Conservation (phyloP, 441 rosid species). For the Manihot esculenta region DNA sequence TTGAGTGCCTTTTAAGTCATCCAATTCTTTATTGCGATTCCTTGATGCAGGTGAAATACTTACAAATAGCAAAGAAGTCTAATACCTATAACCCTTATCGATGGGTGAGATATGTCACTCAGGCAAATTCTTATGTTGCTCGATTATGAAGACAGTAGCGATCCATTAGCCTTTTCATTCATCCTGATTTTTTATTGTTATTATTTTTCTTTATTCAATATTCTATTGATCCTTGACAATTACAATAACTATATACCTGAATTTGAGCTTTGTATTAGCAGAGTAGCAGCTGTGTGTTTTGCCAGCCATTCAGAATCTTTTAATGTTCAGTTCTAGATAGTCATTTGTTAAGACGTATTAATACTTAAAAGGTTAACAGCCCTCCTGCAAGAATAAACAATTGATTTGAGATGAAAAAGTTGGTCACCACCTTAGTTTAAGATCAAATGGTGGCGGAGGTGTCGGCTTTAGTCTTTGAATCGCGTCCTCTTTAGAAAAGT, state of each 20-base stretch:
- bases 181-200: background rate
- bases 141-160: slow-evolving; percentile 43
- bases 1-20: slow-evolving; percentile 7
- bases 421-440: too few species aligned
- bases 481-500: too few species aligned
- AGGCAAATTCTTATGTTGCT: slow-evolving; percentile 96
- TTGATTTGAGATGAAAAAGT: background rate
- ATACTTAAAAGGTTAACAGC: too few species aligned
- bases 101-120: slow-evolving; percentile 97
- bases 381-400: background rate
- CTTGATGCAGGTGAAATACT: slow-evolving; percentile 82
- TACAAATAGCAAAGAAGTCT: slow-evolving; percentile 95
- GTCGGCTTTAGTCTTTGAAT: too few species aligned
- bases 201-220: background rate
- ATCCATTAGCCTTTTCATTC: background rate
- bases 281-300: background rate
- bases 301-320: background rate
- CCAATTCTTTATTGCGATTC: background rate
- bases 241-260: background rate
- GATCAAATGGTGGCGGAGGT: too few species aligned
- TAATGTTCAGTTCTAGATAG: background rate
- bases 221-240: background rate
- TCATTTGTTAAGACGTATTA: background rate
- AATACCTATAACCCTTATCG: slow-evolving; percentile 79
- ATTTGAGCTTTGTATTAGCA: background rate